Evolutionary conservation across 1,139 yeast genomes (phyloP).

Genomic region (Meyerozyma athensensis): DNA sequence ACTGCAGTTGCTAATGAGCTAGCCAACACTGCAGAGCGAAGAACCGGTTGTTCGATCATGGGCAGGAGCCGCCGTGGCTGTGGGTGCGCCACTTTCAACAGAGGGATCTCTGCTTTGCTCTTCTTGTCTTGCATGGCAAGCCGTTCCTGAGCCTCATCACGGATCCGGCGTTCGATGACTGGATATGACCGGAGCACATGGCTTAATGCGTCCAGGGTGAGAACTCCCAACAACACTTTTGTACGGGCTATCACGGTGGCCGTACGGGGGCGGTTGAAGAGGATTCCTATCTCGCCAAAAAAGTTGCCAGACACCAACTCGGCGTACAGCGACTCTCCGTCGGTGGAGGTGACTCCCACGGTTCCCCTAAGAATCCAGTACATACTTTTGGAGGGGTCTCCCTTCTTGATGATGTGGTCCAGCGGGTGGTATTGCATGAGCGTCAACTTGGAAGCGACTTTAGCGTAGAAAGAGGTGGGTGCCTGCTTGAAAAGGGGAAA

Average conservation of each 20-base stretch:
- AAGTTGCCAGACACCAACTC: slow-evolving; percentile 65
- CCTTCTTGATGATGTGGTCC: slow-evolving; percentile 62
- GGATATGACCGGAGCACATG: slow-evolving; percentile 60
- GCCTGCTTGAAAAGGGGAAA: slow-evolving; percentile 65
- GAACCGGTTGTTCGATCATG: background rate
- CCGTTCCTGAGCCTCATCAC: slow-evolving; percentile 78
- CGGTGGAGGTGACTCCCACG: slow-evolving; percentile 68
- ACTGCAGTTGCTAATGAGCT: slow-evolving; percentile 14
- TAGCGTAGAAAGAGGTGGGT: slow-evolving; percentile 57
- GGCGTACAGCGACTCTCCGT: slow-evolving; percentile 71
- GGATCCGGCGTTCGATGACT: slow-evolving; percentile 56
- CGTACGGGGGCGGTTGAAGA: slow-evolving; percentile 70
- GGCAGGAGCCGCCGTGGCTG: slow-evolving; percentile 8
- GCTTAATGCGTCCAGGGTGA: slow-evolving; percentile 60
- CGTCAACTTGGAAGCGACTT: slow-evolving; percentile 53
- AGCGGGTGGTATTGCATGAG: slow-evolving; percentile 62
- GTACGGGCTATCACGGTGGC: slow-evolving; percentile 76
- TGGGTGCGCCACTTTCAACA: slow-evolving; percentile 8
- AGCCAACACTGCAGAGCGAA: slow-evolving; percentile 6
- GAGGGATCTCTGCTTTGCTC: slow-evolving; percentile 25
- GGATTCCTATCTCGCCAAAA: slow-evolving; percentile 75
- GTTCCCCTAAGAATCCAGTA: slow-evolving; percentile 75
- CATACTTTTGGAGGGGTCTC: slow-evolving; percentile 75
- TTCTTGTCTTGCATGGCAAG: slow-evolving; percentile 65
- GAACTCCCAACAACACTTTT: slow-evolving; percentile 59